Conservation (phyloP, 768 basidiomycete species). For the Russula vinacea region DNA sequence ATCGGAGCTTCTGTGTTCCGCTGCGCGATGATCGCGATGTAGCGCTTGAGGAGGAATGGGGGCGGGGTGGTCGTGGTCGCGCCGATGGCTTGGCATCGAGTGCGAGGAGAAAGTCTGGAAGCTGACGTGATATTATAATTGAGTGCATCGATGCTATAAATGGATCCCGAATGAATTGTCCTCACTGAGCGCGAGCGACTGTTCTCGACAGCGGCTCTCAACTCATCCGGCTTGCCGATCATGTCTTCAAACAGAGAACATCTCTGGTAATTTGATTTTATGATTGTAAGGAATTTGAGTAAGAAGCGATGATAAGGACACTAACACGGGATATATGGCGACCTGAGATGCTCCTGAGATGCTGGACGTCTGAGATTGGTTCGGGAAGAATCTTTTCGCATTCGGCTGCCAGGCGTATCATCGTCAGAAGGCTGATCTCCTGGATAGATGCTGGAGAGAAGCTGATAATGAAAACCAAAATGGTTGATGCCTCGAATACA, state of each 20-base stretch:
- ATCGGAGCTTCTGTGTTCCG: conserved; percentile 54
- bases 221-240: conserved; percentile 42
- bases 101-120: conserved; percentile 65
- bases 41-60: conserved; percentile 30
- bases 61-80: conserved; percentile 28
- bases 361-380: conserved; percentile 43
- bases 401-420: conserved; percentile 63
- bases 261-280: conserved; percentile 44
- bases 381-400: conserved; percentile 53
- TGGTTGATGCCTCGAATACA: conserved; percentile 8
- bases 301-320: conserved; percentile 32
- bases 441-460: conserved; percentile 58
- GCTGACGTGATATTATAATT: conserved; percentile 40
- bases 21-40: conserved; percentile 34
- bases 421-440: conserved; percentile 67
- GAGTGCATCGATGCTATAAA: conserved; percentile 2
- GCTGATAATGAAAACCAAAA: conserved; percentile 20
- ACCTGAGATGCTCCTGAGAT: conserved; percentile 45
- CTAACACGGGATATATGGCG: conserved; percentile 53
- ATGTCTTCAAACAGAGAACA: conserved; percentile 65
- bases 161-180: background rate
- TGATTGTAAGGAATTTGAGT: background rate
- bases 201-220: conserved; percentile 48
- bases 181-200: conserved; percentile 58
- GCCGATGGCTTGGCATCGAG: conserved; percentile 39